A percentile compares a stretch with the other conserved stretches of the same genome.
phyloP scores from a whole-genome alignment of 352 stramenopile genomes.

The Pythium vanterpoolii region DNA sequence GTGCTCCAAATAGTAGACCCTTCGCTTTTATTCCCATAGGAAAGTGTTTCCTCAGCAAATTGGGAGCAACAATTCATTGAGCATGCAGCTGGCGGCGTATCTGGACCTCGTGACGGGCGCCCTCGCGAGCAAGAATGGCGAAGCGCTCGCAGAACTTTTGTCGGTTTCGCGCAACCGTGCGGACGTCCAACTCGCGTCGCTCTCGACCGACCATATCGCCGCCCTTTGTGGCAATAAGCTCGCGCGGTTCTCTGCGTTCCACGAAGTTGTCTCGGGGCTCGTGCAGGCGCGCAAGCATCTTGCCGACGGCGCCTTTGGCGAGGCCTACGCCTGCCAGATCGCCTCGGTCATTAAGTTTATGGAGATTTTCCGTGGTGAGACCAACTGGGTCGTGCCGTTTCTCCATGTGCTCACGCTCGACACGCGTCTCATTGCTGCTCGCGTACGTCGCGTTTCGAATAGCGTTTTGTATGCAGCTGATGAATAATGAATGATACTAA shows the following conservation, averaged over 20 bases:
- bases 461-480: neutral
- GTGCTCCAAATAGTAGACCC: neutral
- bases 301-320: slow-evolving; percentile 34
- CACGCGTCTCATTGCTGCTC: slow-evolving; percentile 63
- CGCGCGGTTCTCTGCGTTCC: slow-evolving; percentile 46
- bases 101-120: slow-evolving; percentile 55
- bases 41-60: too few relatives aligned
- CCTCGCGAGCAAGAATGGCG: slow-evolving; percentile 46
- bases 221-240: slow-evolving; percentile 55
- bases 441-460: slow-evolving; percentile 25
- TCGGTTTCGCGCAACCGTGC: slow-evolving; percentile 32
- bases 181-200: slow-evolving; percentile 36
- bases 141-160: slow-evolving; percentile 50
- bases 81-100: slow-evolving; percentile 62
- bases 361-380: slow-evolving; percentile 80
- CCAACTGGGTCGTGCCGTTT: slow-evolving; percentile 84
- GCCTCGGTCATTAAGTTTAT: slow-evolving; percentile 82
- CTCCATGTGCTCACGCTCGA: slow-evolving; percentile 80
- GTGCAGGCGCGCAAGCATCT: slow-evolving; percentile 65
- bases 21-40: neutral
- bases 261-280: slow-evolving; percentile 59
- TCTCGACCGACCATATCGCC: slow-evolving; percentile 49
- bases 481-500: neutral
- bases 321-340: slow-evolving; percentile 70
- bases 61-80: neutral